These are phyloP conservation scores for Cryptococcus sp. DNA, from an alignment of 1,284 basidiomycete species.

Conservation along the genomic window DNA sequence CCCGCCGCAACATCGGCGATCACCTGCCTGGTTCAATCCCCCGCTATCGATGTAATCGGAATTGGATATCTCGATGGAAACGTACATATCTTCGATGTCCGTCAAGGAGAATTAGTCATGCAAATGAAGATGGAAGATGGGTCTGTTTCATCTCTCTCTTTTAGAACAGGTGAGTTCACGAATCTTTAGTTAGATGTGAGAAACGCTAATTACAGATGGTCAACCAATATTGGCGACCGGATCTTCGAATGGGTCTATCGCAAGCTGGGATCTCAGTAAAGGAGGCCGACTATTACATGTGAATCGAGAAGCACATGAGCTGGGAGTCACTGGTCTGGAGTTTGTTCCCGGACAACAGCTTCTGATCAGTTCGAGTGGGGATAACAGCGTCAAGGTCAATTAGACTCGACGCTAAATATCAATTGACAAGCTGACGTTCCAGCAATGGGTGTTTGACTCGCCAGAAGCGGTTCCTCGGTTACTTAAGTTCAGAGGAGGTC, in stretches of 20 bases:
- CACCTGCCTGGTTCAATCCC: slow-evolving; percentile 79
- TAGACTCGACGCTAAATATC: background rate
- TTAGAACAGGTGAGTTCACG: slow-evolving; percentile 80
- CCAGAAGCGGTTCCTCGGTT: slow-evolving; percentile 78
- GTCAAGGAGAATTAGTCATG: slow-evolving; percentile 82
- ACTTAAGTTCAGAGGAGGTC: slow-evolving; percentile 87
- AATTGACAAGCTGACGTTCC: slow-evolving; percentile 4
- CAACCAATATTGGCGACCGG: slow-evolving; percentile 79
- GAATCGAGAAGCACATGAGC: slow-evolving; percentile 79
- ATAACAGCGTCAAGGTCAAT: slow-evolving; percentile 85
- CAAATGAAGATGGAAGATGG: slow-evolving; percentile 79
- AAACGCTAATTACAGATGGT: slow-evolving; percentile 57
- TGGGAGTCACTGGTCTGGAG: slow-evolving; percentile 69
- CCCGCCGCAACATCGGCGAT: slow-evolving; percentile 53
- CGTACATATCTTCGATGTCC: slow-evolving; percentile 82
- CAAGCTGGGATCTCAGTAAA: slow-evolving; percentile 83
- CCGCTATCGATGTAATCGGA: slow-evolving; percentile 92
- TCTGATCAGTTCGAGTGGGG: slow-evolving; percentile 78
- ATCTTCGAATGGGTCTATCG: slow-evolving; percentile 79
- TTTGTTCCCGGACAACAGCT: slow-evolving; percentile 90
- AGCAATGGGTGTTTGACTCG: slow-evolving; percentile 99
- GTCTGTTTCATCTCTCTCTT: slow-evolving; percentile 68
- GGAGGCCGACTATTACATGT: slow-evolving; percentile 77
- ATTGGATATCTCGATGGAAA: slow-evolving; percentile 84
- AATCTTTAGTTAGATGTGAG: background rate